Base-by-base conservation (phyloP, 2,329 filamentous ascomycete species). In the Aphanoascus verrucosus region DNA sequence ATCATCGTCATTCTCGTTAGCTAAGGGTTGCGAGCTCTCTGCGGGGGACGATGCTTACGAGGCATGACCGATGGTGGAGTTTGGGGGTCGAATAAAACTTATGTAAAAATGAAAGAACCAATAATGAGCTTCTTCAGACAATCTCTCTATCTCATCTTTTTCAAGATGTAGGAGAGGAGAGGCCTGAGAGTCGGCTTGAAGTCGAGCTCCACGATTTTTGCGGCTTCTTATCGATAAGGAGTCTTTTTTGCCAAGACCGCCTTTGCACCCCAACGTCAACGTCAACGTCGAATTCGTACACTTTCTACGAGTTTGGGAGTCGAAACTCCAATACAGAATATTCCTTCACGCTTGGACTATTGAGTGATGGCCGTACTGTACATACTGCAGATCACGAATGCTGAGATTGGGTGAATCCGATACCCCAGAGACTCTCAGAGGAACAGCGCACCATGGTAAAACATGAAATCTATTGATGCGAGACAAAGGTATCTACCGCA, bases 31-130 rank as follows among this genome's bases (percentile, higher is more conserved):
- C n/a, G n/a, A n/a, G 15, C 23, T 6, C 2, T 42, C 15, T 19
- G n/a, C 9, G 17, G 12, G 23, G 35, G 35, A 3, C 35, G 8
- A 5, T 37, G 34, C 53, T 55, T 32, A 55, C 53, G 42, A 47
- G 42, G 42, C 53, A 55, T 55, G 32, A 43, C 41, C n/a, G 14
- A 34, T 28, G 44, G n/a, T 28, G 7, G n/a, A 35, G 28, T n/a
- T 51, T 23, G 23, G 37, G 14, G 8, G 11, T 40, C 14, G 8
- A 3, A 9, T n/a, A n/a, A 9, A n/a, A 17, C 37, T 40, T 3
- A 9, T 4, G 17, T 40, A 9, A 40, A 3, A n/a, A 4, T 40
- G 8, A 40, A 15, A 32, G 15, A 2, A 9, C 17, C 12, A 48
- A 14, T 23, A 9, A 28, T 5, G 1, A 37, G n/a, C 9, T 48